Conservation (phyloP, 2,329 filamentous ascomycete species). For the Chaetoscypha palmicola region DNA sequence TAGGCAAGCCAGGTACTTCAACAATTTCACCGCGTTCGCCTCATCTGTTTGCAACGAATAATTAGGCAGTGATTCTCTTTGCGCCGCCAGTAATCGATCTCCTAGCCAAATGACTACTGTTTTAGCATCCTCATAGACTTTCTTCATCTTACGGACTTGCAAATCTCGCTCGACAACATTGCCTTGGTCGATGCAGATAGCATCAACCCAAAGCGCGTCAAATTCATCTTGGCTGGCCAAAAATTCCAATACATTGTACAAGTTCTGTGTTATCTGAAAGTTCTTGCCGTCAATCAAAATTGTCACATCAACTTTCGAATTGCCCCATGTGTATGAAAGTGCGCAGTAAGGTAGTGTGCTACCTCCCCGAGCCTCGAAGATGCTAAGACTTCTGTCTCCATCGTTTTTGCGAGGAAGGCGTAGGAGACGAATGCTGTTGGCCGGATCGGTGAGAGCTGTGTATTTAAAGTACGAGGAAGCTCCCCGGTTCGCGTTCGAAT, state of each 20-base stretch:
- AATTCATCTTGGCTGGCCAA: background rate
- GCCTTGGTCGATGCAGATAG: background rate
- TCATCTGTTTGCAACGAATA: background rate
- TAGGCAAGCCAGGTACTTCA: background rate
- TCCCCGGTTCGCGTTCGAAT: no score
- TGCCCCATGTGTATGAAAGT: constrained; percentile 14
- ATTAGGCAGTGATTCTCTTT: no score
- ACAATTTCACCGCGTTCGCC: background rate
- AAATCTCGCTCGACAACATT: background rate
- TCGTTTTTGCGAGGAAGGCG: background rate
- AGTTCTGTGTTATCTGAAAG: constrained; percentile 5
- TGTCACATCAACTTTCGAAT: background rate
- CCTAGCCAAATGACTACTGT: background rate
- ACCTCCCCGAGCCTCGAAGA: background rate
- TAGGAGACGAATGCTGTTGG: background rate
- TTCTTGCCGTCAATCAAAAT: constrained; percentile 3
- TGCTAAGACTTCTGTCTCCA: background rate
- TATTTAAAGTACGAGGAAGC: background rate
- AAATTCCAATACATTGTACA: constrained; percentile 2
- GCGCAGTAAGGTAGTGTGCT: constrained; percentile 6
- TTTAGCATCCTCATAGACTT: background rate
- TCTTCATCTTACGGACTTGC: constrained; percentile 1
- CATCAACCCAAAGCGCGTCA: background rate
- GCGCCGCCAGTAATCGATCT: no score
- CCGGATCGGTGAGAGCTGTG: background rate